Percentiles rank a stretch among this genome's conserved stretches.
Evolutionary conservation across 331 rosid species (phyloP).

Genomic region (Pyrus hybrid): DNA sequence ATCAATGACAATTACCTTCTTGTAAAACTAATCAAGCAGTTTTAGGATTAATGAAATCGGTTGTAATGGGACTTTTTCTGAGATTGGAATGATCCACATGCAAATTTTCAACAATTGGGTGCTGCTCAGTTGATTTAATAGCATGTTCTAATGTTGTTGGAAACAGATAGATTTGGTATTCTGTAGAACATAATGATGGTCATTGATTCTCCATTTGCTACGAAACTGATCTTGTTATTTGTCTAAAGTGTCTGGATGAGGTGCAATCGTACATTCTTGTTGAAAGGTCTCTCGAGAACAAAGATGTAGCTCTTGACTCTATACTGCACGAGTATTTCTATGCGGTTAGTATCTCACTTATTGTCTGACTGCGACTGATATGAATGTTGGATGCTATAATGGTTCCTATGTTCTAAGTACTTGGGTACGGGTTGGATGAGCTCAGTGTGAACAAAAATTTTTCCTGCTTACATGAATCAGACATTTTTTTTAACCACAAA

Average conservation of each 20-base stretch:
- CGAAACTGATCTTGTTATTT: constrained; percentile 4
- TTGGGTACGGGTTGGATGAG: background rate
- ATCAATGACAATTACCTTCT: background rate
- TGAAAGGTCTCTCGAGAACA: constrained; percentile 42
- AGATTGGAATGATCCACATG: background rate
- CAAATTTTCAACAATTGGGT: background rate
- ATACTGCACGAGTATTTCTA: constrained; percentile 48
- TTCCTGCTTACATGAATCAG: background rate
- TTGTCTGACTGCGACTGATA: too few species aligned
- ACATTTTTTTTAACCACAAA: background rate
- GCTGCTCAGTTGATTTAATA: background rate
- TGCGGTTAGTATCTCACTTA: constrained; percentile 45
- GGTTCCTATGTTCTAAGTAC: background rate
- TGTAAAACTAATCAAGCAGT: background rate
- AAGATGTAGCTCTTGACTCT: too few species aligned
- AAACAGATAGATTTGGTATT: background rate
- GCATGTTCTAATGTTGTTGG: background rate
- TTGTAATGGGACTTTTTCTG: background rate
- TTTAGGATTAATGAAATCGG: background rate
- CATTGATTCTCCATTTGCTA: background rate
- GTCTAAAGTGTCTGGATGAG: constrained; percentile 69
- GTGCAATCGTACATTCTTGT: constrained; percentile 82
- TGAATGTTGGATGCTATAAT: background rate
- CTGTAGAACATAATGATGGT: background rate
- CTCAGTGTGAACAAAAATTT: background rate